Percentiles rank a stretch among this genome's conserved stretches.
Conservation (phyloP, 177 flowering plant species). For the Vitis hybrid region DNA sequence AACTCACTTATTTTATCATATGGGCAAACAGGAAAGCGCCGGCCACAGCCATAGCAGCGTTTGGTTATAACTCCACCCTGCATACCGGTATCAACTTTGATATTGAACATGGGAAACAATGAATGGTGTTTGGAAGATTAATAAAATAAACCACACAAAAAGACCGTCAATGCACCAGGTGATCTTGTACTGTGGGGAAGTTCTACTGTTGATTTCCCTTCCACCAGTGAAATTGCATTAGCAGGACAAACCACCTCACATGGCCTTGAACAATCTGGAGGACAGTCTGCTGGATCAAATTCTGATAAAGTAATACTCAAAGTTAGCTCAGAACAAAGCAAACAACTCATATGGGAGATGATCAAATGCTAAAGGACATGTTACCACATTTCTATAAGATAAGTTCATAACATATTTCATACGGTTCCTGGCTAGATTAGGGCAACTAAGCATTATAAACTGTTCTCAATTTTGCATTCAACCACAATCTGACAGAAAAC, state of each 20-base stretch:
- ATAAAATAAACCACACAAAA: conserved; percentile 7
- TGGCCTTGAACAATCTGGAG: conserved; percentile 70
- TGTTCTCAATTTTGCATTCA: too few species aligned
- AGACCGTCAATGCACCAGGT: conserved; percentile 27
- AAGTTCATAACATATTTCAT: too few species aligned
- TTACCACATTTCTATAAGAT: too few species aligned
- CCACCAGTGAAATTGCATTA: conserved; percentile 54
- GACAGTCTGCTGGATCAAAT: conserved; percentile 80
- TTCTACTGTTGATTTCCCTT: conserved; percentile 5
- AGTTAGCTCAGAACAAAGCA: background rate
- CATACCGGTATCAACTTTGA: conserved; percentile 8
- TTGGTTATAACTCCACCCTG: conserved; percentile 75
- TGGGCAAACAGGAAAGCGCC: conserved; percentile 79
- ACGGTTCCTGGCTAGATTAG: too few species aligned
- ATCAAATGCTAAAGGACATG: too few species aligned
- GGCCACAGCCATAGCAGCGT: conserved; percentile 92
- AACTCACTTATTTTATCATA: conserved; percentile 78
- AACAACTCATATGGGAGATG: background rate
- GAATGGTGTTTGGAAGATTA: background rate
- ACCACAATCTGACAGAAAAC: too few species aligned
- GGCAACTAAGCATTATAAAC: too few species aligned
- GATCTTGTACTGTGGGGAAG: conserved; percentile 7
- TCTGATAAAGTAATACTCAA: conserved; percentile 37
- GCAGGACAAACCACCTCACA: conserved; percentile 85
- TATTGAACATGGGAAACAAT: background rate